Base-by-base conservation (phyloP, 805 yeast species). In the Candida koratica region DNA sequence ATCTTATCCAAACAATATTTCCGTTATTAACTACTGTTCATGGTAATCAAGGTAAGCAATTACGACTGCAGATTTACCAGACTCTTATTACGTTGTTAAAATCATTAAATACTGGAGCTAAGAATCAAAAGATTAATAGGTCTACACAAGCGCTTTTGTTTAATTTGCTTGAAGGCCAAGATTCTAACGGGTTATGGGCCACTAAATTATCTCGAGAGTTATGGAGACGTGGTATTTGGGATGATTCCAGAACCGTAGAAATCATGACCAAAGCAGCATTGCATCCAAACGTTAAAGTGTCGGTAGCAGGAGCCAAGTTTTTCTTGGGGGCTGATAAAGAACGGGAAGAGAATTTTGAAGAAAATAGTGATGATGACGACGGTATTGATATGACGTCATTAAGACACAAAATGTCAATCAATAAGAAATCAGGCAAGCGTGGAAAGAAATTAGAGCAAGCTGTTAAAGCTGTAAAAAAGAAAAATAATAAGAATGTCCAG, bases 141-240 rank as follows among this genome's bases (percentile, higher is more conserved):
- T 79, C 88, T 9, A 85, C 96, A 1, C 98, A 93, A 61, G 96
- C 97, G 0, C 61, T 93, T 32, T 73, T 95, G 35, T 90, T 93
- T 69, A 86, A 85, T 49, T 67, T 90, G 45, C 66, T 93, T 29
- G 96, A 87, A 46, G 80, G 84, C 56, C 78, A 84, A 41, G 73
- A 86, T 26, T 53, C 69, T 28, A 85, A 83, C 50, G 96, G 97
- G 24, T 64, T 93, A 16, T 93, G 97, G 97, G 97, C 97, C 6
- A 85, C 97, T 3, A 89, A 87, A 52, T 66, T 93, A 39, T 88
- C 97, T 4, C 76, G 97, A 55, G 97, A 93, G 59, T 67, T 93
- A 34, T 93, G 99, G 99, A 77, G 96, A 67, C 75, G 97, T 56
- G 95, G 95, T 53, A 84, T 93, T 40, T 93, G 99, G 99, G 97